Evolutionary conservation across 345 rosid genomes (phyloP).

Genomic region (Citrus unshiu): DNA sequence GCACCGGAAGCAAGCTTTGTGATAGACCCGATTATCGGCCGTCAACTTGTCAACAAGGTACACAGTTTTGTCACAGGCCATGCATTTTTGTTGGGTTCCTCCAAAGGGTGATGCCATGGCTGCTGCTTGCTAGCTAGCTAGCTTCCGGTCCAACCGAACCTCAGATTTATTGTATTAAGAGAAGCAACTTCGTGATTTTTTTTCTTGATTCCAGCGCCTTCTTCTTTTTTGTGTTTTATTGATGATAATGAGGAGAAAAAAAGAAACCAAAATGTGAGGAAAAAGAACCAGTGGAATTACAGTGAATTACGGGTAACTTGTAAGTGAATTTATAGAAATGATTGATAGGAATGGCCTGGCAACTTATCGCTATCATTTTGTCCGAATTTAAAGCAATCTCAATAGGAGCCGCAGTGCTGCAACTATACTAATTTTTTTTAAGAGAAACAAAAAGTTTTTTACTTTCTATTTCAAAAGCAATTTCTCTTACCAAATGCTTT

Average conservation of each 20-base stretch:
- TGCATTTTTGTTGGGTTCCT: slow-evolving; percentile 55
- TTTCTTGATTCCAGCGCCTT: no score
- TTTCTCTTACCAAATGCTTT: not conserved
- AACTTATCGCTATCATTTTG: slow-evolving; percentile 18
- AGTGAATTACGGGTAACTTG: slow-evolving; percentile 28
- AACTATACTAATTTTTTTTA: no score
- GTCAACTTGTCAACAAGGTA: slow-evolving; percentile 57
- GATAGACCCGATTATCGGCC: slow-evolving; percentile 48
- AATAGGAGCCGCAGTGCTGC: not conserved
- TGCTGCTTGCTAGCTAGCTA: not conserved
- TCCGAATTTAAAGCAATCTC: slow-evolving; percentile 32
- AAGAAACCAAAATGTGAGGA: not conserved
- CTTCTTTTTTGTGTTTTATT: not conserved
- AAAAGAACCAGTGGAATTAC: slow-evolving; percentile 1
- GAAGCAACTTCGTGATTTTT: not conserved
- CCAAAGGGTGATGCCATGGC: slow-evolving; percentile 35
- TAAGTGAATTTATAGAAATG: slow-evolving; percentile 14
- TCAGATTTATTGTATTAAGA: not conserved
- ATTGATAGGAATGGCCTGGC: slow-evolving; percentile 13
- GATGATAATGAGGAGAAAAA: not conserved
- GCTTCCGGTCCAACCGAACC: not conserved
- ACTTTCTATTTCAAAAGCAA: not conserved
- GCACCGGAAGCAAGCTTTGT: slow-evolving; percentile 65
- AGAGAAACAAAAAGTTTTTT: not conserved
- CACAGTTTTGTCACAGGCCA: slow-evolving; percentile 56